Percentiles rank a stretch among this genome's conserved stretches.
phyloP scores from a whole-genome alignment of 805 yeast species.

The Clavispora carvajalis region DNA sequence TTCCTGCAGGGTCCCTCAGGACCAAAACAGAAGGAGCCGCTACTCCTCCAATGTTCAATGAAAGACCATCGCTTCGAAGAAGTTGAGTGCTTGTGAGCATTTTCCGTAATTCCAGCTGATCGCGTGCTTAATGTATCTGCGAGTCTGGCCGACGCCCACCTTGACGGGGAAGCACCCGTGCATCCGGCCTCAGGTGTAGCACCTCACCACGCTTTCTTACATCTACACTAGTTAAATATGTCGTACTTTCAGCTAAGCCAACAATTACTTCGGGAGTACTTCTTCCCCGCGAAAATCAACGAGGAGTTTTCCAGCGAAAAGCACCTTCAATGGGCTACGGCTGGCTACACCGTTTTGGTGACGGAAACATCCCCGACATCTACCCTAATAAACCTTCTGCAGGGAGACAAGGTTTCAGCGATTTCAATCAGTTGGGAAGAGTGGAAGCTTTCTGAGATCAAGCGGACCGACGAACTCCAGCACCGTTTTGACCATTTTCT shows the following conservation, averaged over 20 bases:
- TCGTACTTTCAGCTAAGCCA: constrained; percentile 1
- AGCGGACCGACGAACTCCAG: background rate
- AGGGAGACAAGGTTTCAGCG: background rate
- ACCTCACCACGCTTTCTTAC: too few relatives aligned
- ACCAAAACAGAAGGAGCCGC: too few relatives aligned
- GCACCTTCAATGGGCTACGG: constrained; percentile 1
- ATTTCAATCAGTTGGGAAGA: constrained; percentile 1
- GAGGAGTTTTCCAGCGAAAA: background rate
- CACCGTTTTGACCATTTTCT: background rate
- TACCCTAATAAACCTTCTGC: constrained; percentile 1
- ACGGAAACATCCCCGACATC: background rate
- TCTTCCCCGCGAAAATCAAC: background rate
- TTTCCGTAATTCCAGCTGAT: too few relatives aligned
- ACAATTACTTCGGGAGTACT: background rate
- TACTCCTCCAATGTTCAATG: too few relatives aligned
- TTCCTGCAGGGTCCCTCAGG: too few relatives aligned
- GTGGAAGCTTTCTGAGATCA: background rate
- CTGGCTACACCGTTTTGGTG: background rate
- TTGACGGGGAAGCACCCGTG: too few relatives aligned
- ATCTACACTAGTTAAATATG: background rate
- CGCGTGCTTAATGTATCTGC: too few relatives aligned
- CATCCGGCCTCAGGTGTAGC: too few relatives aligned
- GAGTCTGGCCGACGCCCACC: too few relatives aligned
- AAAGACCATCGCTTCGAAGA: too few relatives aligned
- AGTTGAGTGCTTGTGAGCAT: too few relatives aligned